Percentiles rank a stretch among this genome's conserved stretches.
These are phyloP conservation scores for Pleurotus djamor DNA, from an alignment of 768 basidiomycete genomes.

Conservation along the genomic window DNA sequence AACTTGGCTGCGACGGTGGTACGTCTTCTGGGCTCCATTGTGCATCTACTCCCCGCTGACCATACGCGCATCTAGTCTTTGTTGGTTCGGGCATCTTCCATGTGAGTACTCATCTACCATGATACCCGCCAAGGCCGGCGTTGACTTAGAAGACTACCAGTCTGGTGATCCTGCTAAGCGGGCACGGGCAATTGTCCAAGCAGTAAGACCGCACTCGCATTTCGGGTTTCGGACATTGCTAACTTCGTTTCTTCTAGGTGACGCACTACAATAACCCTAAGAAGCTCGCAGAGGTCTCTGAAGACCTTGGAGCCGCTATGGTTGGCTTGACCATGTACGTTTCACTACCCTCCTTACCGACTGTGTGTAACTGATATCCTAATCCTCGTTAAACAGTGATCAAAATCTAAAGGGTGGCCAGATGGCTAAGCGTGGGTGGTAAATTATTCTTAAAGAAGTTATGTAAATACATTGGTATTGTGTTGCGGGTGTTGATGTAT, in stretches of 20 bases:
- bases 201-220: constrained; percentile 44
- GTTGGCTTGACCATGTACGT: constrained; percentile 87
- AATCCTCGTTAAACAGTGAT: constrained; percentile 38
- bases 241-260: constrained; percentile 41
- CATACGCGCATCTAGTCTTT: constrained; percentile 59
- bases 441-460: constrained; percentile 19
- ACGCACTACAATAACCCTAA: constrained; percentile 97
- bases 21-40: constrained; percentile 20
- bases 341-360: not conserved
- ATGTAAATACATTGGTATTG: constrained; percentile 10
- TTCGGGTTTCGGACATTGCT: not conserved
- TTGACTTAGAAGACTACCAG: constrained; percentile 29
- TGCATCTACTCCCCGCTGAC: constrained; percentile 7
- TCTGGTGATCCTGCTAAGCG: constrained; percentile 93
- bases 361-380: not conserved
- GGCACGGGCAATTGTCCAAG: constrained; percentile 94
- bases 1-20: constrained; percentile 96
- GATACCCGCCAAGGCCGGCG: not conserved
- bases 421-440: constrained; percentile 69
- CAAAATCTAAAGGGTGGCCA: constrained; percentile 68
- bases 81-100: constrained; percentile 98
- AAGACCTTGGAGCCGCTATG: constrained; percentile 89
- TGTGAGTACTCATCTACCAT: constrained; percentile 40
- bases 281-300: constrained; percentile 86
- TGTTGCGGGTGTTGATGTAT: not conserved